Evolutionary conservation across 2,329 filamentous ascomycete genomes (phyloP), one percentile per base, ranked within the genome.

Genomic region (Fusarium duplospermum): DNA sequence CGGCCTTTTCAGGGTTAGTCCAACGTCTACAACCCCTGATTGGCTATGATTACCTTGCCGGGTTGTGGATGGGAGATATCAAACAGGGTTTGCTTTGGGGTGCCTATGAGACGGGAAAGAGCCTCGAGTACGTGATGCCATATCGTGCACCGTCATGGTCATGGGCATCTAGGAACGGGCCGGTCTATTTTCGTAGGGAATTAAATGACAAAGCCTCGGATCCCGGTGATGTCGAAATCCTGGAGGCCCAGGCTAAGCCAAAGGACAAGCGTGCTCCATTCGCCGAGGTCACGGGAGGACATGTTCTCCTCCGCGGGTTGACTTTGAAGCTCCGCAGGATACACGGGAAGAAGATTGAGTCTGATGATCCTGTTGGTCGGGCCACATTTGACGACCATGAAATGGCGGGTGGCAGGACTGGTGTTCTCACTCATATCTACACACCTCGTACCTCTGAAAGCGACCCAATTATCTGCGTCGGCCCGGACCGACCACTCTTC

Each of bases 141-240:
- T 65, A 65, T n/a, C 54, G 56, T 4, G 63, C 54, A 20, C 63
- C 63, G 9, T 65, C 63, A 16, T 65, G 63, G 63, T 65, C 56
- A 36, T 65, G 63, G 63, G 56, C 50, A 11, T 27, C 54, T 16
- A 20, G 40, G 31, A 40, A 59, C 8, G 56, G 56, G 11, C 20
- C 56, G 3, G 24, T 59, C 14, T 59, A 38, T 24, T 38, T 59
- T 5, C 9, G 56, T 2, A 10, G 56, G 35, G 33, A 27, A 14
- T 14, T 27, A 8, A 38, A 36, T 7, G 22, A 59, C 6, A 35
- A 35, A 8, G 33, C 16, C 16, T 35, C 35, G 10, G 16, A 59
- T 35, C 22, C 35, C 2, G 18, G 24, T 14, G 56, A 59, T 29
- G 31, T 40, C 7, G 22, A 59, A 24, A 38, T 40, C 16, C 29